Evolutionary conservation across 2,329 filamentous ascomycete species (phyloP).

Genomic region (Diaporthe amygdali): DNA sequence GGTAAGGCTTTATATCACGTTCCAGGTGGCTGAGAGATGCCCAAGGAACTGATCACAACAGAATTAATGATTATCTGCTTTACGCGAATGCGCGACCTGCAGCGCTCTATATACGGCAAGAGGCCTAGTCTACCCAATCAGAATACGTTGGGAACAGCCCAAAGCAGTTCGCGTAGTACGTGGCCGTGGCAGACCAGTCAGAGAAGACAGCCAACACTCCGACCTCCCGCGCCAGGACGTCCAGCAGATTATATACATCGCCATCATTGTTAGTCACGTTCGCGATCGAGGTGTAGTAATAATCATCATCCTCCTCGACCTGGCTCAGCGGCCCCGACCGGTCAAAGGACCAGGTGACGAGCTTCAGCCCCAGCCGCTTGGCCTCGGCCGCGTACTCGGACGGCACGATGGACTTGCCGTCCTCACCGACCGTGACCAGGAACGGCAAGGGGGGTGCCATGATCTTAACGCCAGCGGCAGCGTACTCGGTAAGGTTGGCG

Average conservation of each 20-base stretch:
- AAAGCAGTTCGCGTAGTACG: conserved; percentile 76
- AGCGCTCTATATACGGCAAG: neutral
- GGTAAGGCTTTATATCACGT: too few relatives aligned
- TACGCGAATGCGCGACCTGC: neutral
- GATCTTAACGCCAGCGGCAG: conserved; percentile 62
- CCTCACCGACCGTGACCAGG: conserved; percentile 56
- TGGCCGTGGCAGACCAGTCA: conserved; percentile 73
- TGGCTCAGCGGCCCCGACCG: conserved; percentile 62
- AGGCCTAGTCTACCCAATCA: conserved; percentile 8
- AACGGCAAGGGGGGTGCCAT: conserved; percentile 69
- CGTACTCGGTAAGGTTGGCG: conserved; percentile 60
- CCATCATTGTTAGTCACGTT: conserved; percentile 66
- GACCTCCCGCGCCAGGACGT: conserved; percentile 67
- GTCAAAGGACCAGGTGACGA: conserved; percentile 74
- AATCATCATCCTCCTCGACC: conserved; percentile 38
- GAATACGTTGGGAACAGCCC: conserved; percentile 35
- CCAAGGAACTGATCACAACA: too few relatives aligned
- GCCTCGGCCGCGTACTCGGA: conserved; percentile 67
- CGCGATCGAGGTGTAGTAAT: conserved; percentile 62
- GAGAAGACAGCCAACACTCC: conserved; percentile 67
- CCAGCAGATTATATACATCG: conserved; percentile 69
- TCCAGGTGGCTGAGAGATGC: too few relatives aligned
- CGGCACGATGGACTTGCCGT: conserved; percentile 60
- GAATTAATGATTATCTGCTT: neutral
- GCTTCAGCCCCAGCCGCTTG: conserved; percentile 64